Base-by-base conservation (phyloP, 2,329 filamentous ascomycete species). In the Sclerotinia minor region DNA sequence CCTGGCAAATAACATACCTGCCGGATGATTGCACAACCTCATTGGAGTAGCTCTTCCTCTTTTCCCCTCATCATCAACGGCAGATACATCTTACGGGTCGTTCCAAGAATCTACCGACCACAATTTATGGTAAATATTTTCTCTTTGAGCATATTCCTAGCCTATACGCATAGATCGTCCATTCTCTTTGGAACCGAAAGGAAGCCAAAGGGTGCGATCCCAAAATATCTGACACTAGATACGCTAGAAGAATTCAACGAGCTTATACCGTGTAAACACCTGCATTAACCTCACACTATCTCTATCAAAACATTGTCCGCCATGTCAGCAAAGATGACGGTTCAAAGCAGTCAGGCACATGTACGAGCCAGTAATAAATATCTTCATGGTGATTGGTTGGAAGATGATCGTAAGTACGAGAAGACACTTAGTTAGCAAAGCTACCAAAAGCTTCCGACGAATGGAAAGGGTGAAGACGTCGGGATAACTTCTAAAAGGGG, bases 271-370 rank as follows among this genome's bases (percentile, higher is more conserved):
- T 35, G 58, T 24, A 17, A 17, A 60, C 26, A n/a, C 19, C 44
- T 17, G 58, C 44, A 17, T 49, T 15, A 24, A 49, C 44, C 41
- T 47, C 13, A 49, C 32, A 17, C 29, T 29, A 41, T 65, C 44
- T 38, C 29, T 21, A 19, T 38, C 41, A 65, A 59, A 29, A 59
- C 41, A 59, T 47, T 57, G 44, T 26, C 53, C 38, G 53, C 26
- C 53, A 32, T 58, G 3, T 50, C 26, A 53, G 19, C 21, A 41
- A 13, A 8, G 24, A 35, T 49, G 44, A 26, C 6, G n/a, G 21
- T 24, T 21, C n/a, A 32, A 29, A 15, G 26, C 49, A 65, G 44
- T 50, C 53, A 60, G 54, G 44, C 8, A 60, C 53, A n/a, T 52
- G 53, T 32, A 44, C n/a, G 26, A 49, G 53, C n/a, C n/a, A 38